Evolutionary conservation across 2,329 filamentous ascomycete species (phyloP).

Genomic region (Xylaria sp.): DNA sequence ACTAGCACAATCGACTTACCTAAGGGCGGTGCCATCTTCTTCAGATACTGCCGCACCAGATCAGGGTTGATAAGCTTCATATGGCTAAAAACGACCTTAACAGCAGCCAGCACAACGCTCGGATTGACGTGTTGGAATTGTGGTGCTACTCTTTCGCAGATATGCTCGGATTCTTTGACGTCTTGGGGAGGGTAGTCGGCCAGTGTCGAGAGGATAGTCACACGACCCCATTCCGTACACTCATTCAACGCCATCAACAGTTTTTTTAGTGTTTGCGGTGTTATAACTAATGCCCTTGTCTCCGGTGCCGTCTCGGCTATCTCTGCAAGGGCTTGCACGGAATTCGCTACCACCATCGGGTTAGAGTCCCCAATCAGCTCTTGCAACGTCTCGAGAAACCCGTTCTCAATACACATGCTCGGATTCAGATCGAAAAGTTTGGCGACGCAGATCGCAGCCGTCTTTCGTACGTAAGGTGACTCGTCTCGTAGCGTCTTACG

Average conservation of each 20-base stretch:
- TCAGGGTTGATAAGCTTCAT: slow-evolving; percentile 87
- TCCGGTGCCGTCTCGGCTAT: slow-evolving; percentile 92
- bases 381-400: slow-evolving; percentile 91
- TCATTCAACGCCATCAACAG: slow-evolving; percentile 96
- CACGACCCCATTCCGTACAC: slow-evolving; percentile 97
- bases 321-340: slow-evolving; percentile 91
- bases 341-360: slow-evolving; percentile 99
- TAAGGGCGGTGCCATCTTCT: slow-evolving; percentile 98
- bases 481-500: slow-evolving; percentile 97
- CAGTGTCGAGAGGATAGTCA: slow-evolving; percentile 90
- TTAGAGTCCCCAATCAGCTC: slow-evolving; percentile 98
- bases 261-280: slow-evolving; percentile 87
- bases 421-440: slow-evolving; percentile 98
- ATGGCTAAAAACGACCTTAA: slow-evolving; percentile 97
- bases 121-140: slow-evolving; percentile 99
- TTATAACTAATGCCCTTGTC: slow-evolving; percentile 86
- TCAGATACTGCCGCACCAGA: slow-evolving; percentile 84
- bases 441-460: slow-evolving; percentile 95
- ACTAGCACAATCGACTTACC: no score
- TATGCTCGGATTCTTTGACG: slow-evolving; percentile 95
- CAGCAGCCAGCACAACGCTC: slow-evolving; percentile 94
- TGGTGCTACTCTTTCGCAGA: slow-evolving; percentile 93
- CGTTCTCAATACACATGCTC: slow-evolving; percentile 92
- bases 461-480: slow-evolving; percentile 98
- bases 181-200: slow-evolving; percentile 90